Base-by-base conservation (phyloP, 345 rosid species). In the Atalantia buxifolia region DNA sequence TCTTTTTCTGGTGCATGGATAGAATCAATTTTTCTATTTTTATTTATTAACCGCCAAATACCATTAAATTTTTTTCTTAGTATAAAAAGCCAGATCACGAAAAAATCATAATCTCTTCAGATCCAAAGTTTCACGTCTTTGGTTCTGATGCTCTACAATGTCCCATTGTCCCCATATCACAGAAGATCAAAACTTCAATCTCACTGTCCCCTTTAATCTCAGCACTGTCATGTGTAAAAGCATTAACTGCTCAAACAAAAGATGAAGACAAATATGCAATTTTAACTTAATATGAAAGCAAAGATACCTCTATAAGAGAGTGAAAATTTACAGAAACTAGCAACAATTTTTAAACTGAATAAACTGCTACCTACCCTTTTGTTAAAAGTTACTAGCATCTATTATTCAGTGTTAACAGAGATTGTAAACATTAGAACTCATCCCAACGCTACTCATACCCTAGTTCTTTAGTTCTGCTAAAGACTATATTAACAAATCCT, bases 361-460 rank as follows among this genome's bases (percentile, higher is more conserved):
- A 56, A 45, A 76, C 71, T 69, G 55, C 65, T 35, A 62, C 66
- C 40, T 55, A 24, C 18, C 10, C 77, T 82, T 73, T 38, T 59
- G 71, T 75, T 75, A 65, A 50, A 64, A 64, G 78, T 75, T 75
- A 65, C 48, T 77, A 63, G 48, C 62, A 74, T 81, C 83, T 79
- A 81, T 73, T 42, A 30, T 61, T 63, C 69, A 70, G 74, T 67
- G 78, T 77, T 72, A 31, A 42, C 76, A 70, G 84, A 70, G 79
- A 73, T 61, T 56, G 61, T 66, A 76, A 68, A 80, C 77, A 75
- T 66, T 63, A 5, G 48, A 66, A 56, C n/a, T 59, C 77, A 45
- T 59, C 75, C 27, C 35, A 75, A 77, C 80, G 63, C 80, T 67
- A 8, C 64, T 36, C 64, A 38, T 55, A 57, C 59, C 55, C 63